These are phyloP conservation scores for Annulohypoxylon bovei DNA, from an alignment of 495 filamentous ascomycete genomes.

Conservation along the genomic window DNA sequence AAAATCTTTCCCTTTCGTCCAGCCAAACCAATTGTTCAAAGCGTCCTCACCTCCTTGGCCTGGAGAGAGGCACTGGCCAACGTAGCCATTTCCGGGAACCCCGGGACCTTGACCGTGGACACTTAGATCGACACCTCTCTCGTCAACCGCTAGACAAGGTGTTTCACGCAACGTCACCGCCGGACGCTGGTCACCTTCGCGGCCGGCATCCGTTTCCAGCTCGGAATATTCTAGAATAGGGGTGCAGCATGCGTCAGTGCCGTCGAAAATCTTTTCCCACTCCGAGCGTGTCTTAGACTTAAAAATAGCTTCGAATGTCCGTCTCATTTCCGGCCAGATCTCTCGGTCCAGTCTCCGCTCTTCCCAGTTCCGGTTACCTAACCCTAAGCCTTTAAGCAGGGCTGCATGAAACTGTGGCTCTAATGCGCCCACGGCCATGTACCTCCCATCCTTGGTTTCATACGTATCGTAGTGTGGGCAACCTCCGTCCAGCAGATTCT, in stretches of 20 bases:
- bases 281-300: constrained; percentile 76
- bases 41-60: constrained; percentile 77
- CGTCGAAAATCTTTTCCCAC: constrained; percentile 88
- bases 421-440: constrained; percentile 89
- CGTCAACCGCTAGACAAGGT: constrained; percentile 66
- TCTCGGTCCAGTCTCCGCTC: constrained; percentile 62
- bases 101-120: constrained; percentile 59
- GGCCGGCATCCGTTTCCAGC: constrained; percentile 65
- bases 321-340: constrained; percentile 72
- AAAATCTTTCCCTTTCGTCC: constrained; percentile 76
- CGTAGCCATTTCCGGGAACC: constrained; percentile 70
- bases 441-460: constrained; percentile 81
- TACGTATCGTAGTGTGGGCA: constrained; percentile 91
- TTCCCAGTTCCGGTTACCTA: constrained; percentile 65
- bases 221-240: constrained; percentile 81
- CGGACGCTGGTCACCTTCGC: constrained; percentile 78
- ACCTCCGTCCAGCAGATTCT: constrained; percentile 84
- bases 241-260: constrained; percentile 90
- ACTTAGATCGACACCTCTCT: constrained; percentile 44
- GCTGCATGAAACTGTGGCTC: constrained; percentile 84
- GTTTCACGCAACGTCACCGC: constrained; percentile 73
- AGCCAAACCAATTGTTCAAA: constrained; percentile 80
- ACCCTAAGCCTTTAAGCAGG: constrained; percentile 70
- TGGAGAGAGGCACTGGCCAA: constrained; percentile 64
- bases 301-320: constrained; percentile 71